Base-by-base conservation (phyloP, 345 rosid genomes). In the Bretschneidera sinensis region DNA sequence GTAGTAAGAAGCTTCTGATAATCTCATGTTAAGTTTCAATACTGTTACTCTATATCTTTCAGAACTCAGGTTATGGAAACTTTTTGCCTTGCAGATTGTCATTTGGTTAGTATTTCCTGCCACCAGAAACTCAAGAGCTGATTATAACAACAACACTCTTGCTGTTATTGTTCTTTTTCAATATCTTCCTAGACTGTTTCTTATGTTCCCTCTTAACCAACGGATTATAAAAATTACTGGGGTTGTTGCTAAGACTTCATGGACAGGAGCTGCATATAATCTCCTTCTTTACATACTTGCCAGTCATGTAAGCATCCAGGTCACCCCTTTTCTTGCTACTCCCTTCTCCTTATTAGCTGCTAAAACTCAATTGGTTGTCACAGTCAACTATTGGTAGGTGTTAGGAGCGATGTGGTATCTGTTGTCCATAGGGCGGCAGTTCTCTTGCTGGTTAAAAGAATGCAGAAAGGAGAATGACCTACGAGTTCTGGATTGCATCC, bases 241-340 rank as follows among this genome's bases (percentile, higher is more conserved):
- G 15, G 76, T 80, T 55, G 70, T 87, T 15, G 92, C 89, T 18
- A 89, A 71, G 80, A 83, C 95, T 59, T 92, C 91, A 65, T 89
- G 97, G 97, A 81, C 88, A 0, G 95, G 92, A 71, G 97, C 97
- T 69, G 89, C 74, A 0, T 89, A 89, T 70, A 89, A 89, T 65
- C 85, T 89, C 62, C 66, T 89, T 18, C 85, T 89, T 31, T 89
- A 81, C 74, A 65, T 89, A 67, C 95, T 89, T 17, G 86, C 88
- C 48, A 89, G 97, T 57, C 95, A 89, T 43, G 97, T 87, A 79
- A 57, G 74, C 50, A 21, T 43, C 50, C 31, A n/a, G 19, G 9
- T 11, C 18, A 15, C 45, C 4, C 35, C 62, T 53, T 25, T 11
- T 45, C 59, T 54, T 52, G 23, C 55, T 6, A 28, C 33, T 54